These are phyloP conservation scores for Vitis rotundifolia DNA, from an alignment of 164 flowering plant species.

Conservation along the genomic window DNA sequence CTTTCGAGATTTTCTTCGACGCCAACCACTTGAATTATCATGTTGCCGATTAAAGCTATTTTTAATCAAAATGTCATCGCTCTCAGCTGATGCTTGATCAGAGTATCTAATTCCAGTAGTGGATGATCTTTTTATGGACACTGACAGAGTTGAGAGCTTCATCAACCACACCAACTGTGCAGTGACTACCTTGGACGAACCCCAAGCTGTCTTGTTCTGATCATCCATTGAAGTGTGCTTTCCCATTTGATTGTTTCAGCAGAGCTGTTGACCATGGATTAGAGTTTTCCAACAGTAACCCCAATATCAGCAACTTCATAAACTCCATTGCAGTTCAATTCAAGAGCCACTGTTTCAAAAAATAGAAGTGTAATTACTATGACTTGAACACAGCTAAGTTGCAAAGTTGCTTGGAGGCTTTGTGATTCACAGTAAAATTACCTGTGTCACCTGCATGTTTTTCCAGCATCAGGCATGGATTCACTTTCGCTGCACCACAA, in stretches of 20 bases:
- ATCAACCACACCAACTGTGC: constrained; percentile 9
- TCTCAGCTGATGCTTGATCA: constrained; percentile 27
- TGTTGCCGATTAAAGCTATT: constrained; percentile 11
- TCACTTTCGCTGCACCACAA: constrained; percentile 6
- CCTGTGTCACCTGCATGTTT: constrained; percentile 10
- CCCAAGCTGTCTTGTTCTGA: constrained; percentile 13
- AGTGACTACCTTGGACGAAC: constrained; percentile 4
- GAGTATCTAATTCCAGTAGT: constrained; percentile 23
- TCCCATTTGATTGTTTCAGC: constrained; percentile 15
- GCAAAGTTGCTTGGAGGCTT: neutral
- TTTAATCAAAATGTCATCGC: constrained; percentile 20
- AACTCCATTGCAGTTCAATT: constrained; percentile 13
- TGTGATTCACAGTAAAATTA: constrained; percentile 4
- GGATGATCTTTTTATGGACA: constrained; percentile 9
- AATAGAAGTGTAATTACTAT: neutral
- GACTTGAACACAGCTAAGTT: neutral
- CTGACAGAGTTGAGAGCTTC: constrained; percentile 20
- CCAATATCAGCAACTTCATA: constrained; percentile 17
- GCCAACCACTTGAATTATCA: constrained; percentile 25
- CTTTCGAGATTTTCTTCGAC: constrained; percentile 40
- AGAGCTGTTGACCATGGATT: constrained; percentile 8
- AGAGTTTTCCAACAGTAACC: constrained; percentile 13
- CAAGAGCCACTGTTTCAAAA: constrained; percentile 18
- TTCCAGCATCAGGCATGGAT: too few relatives aligned
- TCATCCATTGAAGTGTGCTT: constrained; percentile 13